These are phyloP conservation scores for Tuber microsphaerosporum DNA, from an alignment of 495 filamentous ascomycete species.

Conservation along the genomic window DNA sequence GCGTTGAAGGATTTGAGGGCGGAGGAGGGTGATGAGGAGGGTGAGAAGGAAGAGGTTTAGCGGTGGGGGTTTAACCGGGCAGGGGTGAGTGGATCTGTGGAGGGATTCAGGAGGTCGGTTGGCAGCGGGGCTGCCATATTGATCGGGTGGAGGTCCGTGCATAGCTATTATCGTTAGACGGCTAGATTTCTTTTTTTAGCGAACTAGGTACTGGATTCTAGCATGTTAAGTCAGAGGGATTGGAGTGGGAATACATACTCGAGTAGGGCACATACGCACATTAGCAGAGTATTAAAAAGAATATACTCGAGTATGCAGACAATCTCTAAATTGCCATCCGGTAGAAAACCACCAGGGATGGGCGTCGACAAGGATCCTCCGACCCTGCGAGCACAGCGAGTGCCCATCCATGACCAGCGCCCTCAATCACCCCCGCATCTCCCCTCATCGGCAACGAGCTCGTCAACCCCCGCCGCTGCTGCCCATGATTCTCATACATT, in stretches of 20 bases:
- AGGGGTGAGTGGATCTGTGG: no score
- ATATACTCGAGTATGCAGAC: background rate
- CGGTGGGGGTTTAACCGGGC: background rate
- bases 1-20: slow-evolving; percentile 26
- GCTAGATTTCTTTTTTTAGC: no score
- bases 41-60: slow-evolving; percentile 12
- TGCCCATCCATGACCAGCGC: background rate
- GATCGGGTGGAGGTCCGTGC: background rate
- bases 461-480: background rate
- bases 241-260: background rate
- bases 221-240: background rate
- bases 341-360: background rate
- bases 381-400: no score
- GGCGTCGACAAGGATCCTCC: background rate
- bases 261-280: background rate
- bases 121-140: background rate
- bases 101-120: background rate
- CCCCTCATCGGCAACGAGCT: background rate
- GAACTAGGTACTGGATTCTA: background rate
- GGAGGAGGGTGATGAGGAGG: slow-evolving; percentile 9
- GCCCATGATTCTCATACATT: background rate
- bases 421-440: background rate
- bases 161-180: background rate
- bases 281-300: background rate
- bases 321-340: background rate